Base-by-base conservation (phyloP, 2,329 filamentous ascomycete species). In the Daldinia eschscholtzii region DNA sequence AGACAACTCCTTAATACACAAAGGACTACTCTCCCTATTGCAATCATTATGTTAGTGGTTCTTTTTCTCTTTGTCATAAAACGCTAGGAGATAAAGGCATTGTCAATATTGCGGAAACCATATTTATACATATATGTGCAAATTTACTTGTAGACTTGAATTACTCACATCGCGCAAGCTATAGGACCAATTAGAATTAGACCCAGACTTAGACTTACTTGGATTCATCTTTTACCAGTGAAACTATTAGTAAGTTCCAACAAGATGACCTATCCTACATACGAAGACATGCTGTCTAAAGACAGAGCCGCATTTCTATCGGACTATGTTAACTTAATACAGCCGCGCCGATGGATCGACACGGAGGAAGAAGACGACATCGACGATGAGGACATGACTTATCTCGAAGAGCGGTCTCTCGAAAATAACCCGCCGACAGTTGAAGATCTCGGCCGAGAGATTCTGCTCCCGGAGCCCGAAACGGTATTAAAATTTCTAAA, bases 341-440 rank as follows among this genome's bases (percentile, higher is more conserved):
- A 52, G 46, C 5, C 7, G 46, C 46, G 28, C 28, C 28, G 46
- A 52, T 52, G 46, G 46, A 20, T 15, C 46, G 46, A 52, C 3
- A 9, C 46, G 5, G 15, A n/a, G 26, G 46, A 18, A 10, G 26
- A 18, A 15, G 26, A 33, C 13, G 46, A 28, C 12, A 13, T 26
- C 2, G 44, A 52, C 1, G 46, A 50, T 18, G 46, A 28, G 2
- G 46, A 50, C 26, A 52, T 52, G 28, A 33, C 26, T 7, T 52
- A 33, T 30, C 46, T 52, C 4, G 46, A 52, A 4, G 26, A 52
- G 7, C 26, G 46, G 28, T 30, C 46, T 33, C 28, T 52, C 15
- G 26, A 33, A 15, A 13, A 13, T n/a, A n/a, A 52, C 6, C 26
- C 13, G 4, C 46, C 46, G 9, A 52, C 26, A 7, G 15, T 30